These are phyloP conservation scores for Arthromyces matolae DNA, from an alignment of 768 basidiomycete species.

Conservation along the genomic window DNA sequence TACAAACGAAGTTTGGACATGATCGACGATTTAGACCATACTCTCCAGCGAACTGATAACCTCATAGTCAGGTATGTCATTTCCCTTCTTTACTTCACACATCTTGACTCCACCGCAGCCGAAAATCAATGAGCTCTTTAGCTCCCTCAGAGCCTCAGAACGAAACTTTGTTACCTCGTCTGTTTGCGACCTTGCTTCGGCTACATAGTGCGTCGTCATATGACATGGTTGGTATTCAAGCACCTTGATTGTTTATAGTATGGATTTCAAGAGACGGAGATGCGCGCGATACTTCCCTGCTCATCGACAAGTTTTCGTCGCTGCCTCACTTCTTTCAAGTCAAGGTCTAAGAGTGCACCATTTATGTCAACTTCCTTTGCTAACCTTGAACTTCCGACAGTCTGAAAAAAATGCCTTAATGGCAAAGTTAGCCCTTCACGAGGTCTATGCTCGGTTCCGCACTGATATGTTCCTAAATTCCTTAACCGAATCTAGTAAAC, in stretches of 20 bases:
- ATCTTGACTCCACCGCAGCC: slow-evolving; percentile 28
- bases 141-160: slow-evolving; percentile 23
- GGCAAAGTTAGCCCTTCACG: slow-evolving; percentile 74
- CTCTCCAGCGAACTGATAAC: slow-evolving; percentile 51
- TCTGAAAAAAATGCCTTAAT: slow-evolving; percentile 72
- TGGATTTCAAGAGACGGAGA: slow-evolving; percentile 62
- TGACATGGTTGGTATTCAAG: background rate
- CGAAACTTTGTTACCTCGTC: slow-evolving; percentile 56
- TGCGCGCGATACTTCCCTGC: slow-evolving; percentile 44
- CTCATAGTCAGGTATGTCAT: slow-evolving; percentile 38
- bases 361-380: background rate
- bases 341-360: slow-evolving; percentile 40
- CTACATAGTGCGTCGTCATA: slow-evolving; percentile 57
- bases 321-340: slow-evolving; percentile 54
- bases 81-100: background rate
- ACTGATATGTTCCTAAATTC: slow-evolving; percentile 90
- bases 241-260: slow-evolving; percentile 39
- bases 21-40: slow-evolving; percentile 58
- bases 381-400: slow-evolving; percentile 30
- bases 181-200: slow-evolving; percentile 59
- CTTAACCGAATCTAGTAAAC: slow-evolving; percentile 84
- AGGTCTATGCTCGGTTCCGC: slow-evolving; percentile 74
- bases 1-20: slow-evolving; percentile 56
- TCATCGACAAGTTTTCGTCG: slow-evolving; percentile 56
- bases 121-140: slow-evolving; percentile 41